A percentile compares a stretch with the other conserved stretches of the same genome.
These are phyloP conservation scores for Gynostemma pentaphyllum DNA, from an alignment of 306 rosid genomes.

Conservation along the genomic window DNA sequence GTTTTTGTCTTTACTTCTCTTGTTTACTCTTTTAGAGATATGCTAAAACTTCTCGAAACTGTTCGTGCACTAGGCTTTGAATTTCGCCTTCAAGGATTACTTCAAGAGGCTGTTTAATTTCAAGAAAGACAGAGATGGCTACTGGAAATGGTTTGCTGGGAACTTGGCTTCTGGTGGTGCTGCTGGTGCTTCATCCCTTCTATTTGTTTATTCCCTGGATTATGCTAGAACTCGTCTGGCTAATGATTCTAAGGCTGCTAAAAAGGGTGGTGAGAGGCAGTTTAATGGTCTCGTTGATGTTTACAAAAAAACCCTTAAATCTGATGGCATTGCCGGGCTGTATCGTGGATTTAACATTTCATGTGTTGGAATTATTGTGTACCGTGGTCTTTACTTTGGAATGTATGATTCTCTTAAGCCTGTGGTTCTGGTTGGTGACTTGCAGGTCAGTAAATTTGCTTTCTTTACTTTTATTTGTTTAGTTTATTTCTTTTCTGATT, in stretches of 20 bases:
- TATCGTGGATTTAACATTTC: constrained; percentile 82
- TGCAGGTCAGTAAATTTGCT: constrained; percentile 42
- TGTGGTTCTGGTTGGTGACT: constrained; percentile 51
- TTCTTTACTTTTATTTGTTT: background rate
- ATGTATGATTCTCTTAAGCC: constrained; percentile 88
- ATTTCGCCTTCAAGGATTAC: constrained; percentile 89
- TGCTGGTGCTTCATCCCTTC: constrained; percentile 80
- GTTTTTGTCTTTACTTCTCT: background rate
- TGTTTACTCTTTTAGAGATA: background rate
- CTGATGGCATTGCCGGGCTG: constrained; percentile 84
- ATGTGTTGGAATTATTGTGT: constrained; percentile 73
- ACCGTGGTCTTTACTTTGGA: constrained; percentile 90
- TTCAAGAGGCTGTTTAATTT: constrained; percentile 84
- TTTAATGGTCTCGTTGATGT: constrained; percentile 79
- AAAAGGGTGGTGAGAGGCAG: constrained; percentile 86
- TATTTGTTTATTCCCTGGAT: constrained; percentile 73
- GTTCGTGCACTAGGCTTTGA: constrained; percentile 50
- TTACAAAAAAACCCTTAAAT: constrained; percentile 53
- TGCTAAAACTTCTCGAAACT: background rate
- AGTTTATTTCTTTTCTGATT: background rate
- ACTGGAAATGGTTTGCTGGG: constrained; percentile 96
- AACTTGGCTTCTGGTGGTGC: constrained; percentile 86
- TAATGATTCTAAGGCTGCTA: constrained; percentile 67
- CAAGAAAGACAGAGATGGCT: constrained; percentile 77
- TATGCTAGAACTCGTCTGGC: constrained; percentile 81